Base-by-base conservation (phyloP, 768 basidiomycete genomes). In the Kwoniella europaea region DNA sequence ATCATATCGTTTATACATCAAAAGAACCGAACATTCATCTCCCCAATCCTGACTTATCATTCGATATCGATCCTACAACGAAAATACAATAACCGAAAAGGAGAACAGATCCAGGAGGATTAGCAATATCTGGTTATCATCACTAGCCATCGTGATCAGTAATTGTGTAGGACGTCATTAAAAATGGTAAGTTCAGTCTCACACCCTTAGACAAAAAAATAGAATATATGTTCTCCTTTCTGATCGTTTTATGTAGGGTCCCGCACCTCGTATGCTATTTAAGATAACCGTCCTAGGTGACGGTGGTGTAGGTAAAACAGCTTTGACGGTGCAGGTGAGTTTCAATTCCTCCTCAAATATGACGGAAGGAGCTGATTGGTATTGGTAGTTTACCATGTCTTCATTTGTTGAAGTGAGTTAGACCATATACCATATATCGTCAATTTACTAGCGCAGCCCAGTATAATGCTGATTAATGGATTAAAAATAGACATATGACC, bases 271-370 rank as follows among this genome's bases (percentile, higher is more conserved):
- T 55, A 81, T 81, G 78, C 52, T 82, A 66, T 78, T 77, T 77
- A 91, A 93, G 87, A 91, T 97, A 77, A 93, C 94, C 72, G 93
- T 97, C 76, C 88, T 97, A 69, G 94, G 94, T 74, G 94, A 98
- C 86, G 94, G 94, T 85, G 94, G 94, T 86, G 94, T 98, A 59
- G 94, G 94, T 68, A 98, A 98, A 87, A 97, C 94, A 69, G 94
- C 94, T 50, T 85, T 98, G 79, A 94, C 94, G 74, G 94, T 97
- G 57, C 94, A 97, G 88, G 94, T 92, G 77, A 71, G 91, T 86
- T 41, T 20, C n/a, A 50, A 13, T 18, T 66, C 22, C 42, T 29
- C 10, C 12, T 46, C 16, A 2, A 42, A 43, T 50, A 50, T 46
- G 46, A 50, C 46, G 0, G 35, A 7, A 35, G 35, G 35, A 35